Conservation (phyloP, 1,139 yeast genomes). For the Yamadazyma siamensis region DNA sequence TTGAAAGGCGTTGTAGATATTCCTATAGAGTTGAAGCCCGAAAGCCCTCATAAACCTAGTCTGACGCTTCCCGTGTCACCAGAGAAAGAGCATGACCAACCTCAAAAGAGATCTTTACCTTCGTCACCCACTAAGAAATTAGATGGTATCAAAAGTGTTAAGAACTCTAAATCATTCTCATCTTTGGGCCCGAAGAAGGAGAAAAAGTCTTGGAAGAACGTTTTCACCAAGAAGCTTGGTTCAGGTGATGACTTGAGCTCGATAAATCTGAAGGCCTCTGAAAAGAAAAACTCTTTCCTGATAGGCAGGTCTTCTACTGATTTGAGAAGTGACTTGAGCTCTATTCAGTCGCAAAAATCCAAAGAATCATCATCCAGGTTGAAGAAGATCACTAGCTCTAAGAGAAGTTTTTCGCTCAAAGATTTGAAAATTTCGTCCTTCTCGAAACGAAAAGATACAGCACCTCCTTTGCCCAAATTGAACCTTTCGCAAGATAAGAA, state of each 20-base stretch:
- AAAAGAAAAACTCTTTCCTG: not conserved
- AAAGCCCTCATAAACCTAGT: slow-evolving; percentile 4
- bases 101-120: slow-evolving; percentile 11
- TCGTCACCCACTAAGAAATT: slow-evolving; percentile 8
- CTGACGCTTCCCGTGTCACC: not conserved
- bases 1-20: slow-evolving; percentile 3
- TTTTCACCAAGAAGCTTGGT: slow-evolving; percentile 9
- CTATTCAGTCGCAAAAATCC: not conserved
- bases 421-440: slow-evolving; percentile 13
- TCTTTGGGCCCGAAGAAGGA: slow-evolving; percentile 6
- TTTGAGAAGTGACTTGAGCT: not conserved
- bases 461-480: slow-evolving; percentile 9
- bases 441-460: slow-evolving; percentile 8
- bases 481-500: not conserved
- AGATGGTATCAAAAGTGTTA: slow-evolving; percentile 1
- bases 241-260: not conserved
- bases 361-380: slow-evolving; percentile 3
- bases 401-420: slow-evolving; percentile 12
- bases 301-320: not conserved
- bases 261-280: not conserved
- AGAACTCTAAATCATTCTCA: slow-evolving; percentile 6
- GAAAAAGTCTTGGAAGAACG: slow-evolving; percentile 12
- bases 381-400: slow-evolving; percentile 9
- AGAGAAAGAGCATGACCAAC: no score
- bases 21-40: slow-evolving; percentile 5